phyloP scores from a whole-genome alignment of 441 rosid genomes.

The Iberis amara region DNA sequence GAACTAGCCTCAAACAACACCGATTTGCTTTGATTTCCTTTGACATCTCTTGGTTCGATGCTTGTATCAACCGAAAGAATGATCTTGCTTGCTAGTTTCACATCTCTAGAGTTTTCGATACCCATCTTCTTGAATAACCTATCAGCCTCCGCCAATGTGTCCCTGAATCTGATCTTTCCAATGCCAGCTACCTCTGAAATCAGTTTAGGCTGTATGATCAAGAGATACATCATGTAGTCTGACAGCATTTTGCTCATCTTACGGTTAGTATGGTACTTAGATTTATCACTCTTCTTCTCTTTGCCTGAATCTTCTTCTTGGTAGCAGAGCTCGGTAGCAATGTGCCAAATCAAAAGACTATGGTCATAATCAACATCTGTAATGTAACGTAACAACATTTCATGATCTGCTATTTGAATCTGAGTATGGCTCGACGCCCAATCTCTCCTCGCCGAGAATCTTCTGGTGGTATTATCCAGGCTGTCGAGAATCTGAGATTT shows the following conservation, averaged over 20 bases:
- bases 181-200: constrained; percentile 27
- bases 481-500: constrained; percentile 30
- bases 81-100: background rate
- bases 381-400: constrained; percentile 28
- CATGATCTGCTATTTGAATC: background rate
- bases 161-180: constrained; percentile 27
- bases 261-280: background rate
- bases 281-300: background rate
- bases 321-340: constrained; percentile 51
- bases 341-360: constrained; percentile 50
- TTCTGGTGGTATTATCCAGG: constrained; percentile 29
- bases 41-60: constrained; percentile 21
- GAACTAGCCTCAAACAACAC: constrained; percentile 23
- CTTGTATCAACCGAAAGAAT: constrained; percentile 14
- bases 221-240: constrained; percentile 32
- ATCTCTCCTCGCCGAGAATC: constrained; percentile 36
- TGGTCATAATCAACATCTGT: constrained; percentile 37
- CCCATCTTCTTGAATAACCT: constrained; percentile 1
- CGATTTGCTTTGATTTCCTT: constrained; percentile 22
- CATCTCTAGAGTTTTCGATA: background rate
- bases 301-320: background rate
- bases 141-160: constrained; percentile 27
- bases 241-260: constrained; percentile 21
- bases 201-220: constrained; percentile 22
- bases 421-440: constrained; percentile 32